Base-by-base conservation (phyloP, 208 protist genomes). In the Entamoeba moshkovskii region DNA sequence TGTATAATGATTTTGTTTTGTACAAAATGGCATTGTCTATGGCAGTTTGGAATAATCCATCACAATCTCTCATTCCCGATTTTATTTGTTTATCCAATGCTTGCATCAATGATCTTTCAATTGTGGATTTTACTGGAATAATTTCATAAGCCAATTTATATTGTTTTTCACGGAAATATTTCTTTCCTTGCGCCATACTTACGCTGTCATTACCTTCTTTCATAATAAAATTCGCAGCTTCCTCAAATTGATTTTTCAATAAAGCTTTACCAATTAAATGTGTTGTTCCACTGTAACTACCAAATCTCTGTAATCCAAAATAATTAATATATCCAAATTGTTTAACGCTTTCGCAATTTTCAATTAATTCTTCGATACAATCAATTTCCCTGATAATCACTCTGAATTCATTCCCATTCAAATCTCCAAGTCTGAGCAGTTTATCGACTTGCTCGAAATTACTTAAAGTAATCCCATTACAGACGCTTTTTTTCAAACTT, bases 261-360 rank as follows among this genome's bases (percentile, higher is more conserved):
- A 93, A 52, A 3, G 5, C 44, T 49, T 33, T 33, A 5, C 92
- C 92, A 93, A 93, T 45, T 42, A 93, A 45, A 42, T 93, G 92
- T 6, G 92, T 93, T 13, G 44, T 46, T 13, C 44, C 92, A 93
- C 25, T 29, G 42, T 16, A 33, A 42, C 45, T 93, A n/a, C 92
- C 92, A 49, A 93, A 93, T 93, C 92, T 3, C n/a, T 93, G 92
- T 25, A 93, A 22, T 52, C 92, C 92, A 52, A 52, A 93, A 93
- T 93, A 93, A 52, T 93, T 93, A 15, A 93, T 49, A 93, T 52
- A 93, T 42, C 92, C 92, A 52, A 11, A 38, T 33, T 29, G 0
- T 52, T 93, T 93, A 29, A 93, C 8, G 33, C 46, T 46, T 93
- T 93, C 92, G 33, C 45, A 46, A 93, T 46, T 38, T 16, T 49